Base-by-base conservation (phyloP, 768 basidiomycete species). In the Lyophyllum decastes region DNA sequence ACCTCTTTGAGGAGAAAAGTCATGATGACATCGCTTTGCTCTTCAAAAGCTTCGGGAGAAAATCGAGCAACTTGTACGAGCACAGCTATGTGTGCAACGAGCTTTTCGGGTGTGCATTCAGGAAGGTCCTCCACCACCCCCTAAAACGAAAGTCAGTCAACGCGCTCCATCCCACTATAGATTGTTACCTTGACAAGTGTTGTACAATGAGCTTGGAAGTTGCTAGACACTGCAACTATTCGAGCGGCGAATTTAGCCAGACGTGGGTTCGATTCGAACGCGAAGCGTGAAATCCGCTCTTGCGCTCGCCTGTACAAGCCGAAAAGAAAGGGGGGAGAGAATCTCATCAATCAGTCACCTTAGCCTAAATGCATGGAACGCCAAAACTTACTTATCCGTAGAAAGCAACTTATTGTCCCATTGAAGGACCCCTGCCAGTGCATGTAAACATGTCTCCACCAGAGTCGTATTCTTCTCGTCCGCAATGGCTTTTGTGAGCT, bases 231-330 rank as follows among this genome's bases (percentile, higher is more conserved):
- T 0, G 87, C 83, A 21, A 96, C 66, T 33, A 91, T 76, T 21
- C 94, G 83, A 2, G 91, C 85, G 1, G 94, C 90, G 69, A 92
- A 95, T 70, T 98, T 98, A 19, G 93, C 90, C 60, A 88, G 85
- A 21, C 83, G 80, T 24, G 78, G 74, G 52, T 89, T 82, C 4
- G 82, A 78, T 24, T 83, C 83, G 27, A 86, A 64, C 0, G 82
- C 88, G 61, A 84, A 82, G 41, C 82, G 81, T 51, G 73, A 73
- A 12, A 90, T 76, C 16, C 87, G 79, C 25, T 94, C 90, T 11
- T 84, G 71, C 0, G 85, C 86, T 34, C 87, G 82, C 67, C 91
- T 94, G 58, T 11, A 61, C 45, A 7, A 22, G 5, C 11, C 54
- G n/a, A n/a, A 26, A 35, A 50, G 45, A 34, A 47, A 43, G n/a